These are phyloP conservation scores for Oxyria digyna DNA, from an alignment of 148 eudicot genomes.

Conservation along the genomic window DNA sequence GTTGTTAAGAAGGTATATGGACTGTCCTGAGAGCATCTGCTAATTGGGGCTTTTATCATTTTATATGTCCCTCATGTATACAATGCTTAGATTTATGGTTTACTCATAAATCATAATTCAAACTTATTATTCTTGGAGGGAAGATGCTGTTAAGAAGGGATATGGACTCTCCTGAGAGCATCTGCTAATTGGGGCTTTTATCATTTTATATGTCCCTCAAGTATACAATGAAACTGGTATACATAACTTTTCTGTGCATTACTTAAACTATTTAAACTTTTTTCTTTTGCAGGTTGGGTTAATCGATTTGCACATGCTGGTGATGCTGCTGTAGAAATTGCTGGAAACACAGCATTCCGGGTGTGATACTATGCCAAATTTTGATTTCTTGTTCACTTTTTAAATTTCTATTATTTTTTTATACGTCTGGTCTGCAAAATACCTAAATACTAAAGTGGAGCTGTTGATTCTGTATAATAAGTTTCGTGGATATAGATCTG, in stretches of 20 bases:
- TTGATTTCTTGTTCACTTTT: not conserved
- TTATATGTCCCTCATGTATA: no score
- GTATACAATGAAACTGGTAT: not conserved
- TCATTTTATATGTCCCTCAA: not conserved
- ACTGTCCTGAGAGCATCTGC: no score
- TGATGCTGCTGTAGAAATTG: slow-evolving; percentile 88
- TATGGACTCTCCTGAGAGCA: not conserved
- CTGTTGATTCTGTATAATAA: not conserved
- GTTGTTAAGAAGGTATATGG: no score
- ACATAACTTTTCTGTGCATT: not conserved
- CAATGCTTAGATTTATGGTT: not conserved
- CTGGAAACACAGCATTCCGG: slow-evolving; percentile 72
- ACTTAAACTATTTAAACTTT: not conserved
- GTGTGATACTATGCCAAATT: slow-evolving; percentile 28
- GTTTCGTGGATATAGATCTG: not conserved
- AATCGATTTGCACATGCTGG: slow-evolving; percentile 96
- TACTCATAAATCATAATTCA: not conserved
- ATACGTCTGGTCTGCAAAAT: not conserved
- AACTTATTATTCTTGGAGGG: not conserved
- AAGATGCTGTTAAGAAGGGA: not conserved
- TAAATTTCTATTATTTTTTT: not conserved
- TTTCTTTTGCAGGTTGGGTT: slow-evolving; percentile 74
- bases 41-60: no score
- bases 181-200: not conserved
- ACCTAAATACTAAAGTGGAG: not conserved